phyloP scores from a whole-genome alignment of 306 rosid genomes.

The Vigna unguiculata region DNA sequence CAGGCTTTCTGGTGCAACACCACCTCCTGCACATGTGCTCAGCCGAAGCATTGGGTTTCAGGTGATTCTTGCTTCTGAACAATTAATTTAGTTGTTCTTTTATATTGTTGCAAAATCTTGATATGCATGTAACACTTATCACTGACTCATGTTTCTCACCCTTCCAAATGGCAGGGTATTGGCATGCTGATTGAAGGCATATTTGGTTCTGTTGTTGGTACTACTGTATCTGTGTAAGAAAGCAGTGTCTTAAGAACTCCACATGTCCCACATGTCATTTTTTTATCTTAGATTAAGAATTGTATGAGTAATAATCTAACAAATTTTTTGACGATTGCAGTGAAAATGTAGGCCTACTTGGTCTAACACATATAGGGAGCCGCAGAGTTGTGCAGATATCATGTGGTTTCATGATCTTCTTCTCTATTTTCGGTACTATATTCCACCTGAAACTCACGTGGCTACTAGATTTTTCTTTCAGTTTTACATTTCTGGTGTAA shows the following conservation, averaged over 20 bases:
- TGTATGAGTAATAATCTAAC: neutral
- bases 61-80: slow-evolving; percentile 50
- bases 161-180: slow-evolving; percentile 68
- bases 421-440: slow-evolving; percentile 79
- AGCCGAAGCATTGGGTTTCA: slow-evolving; percentile 90
- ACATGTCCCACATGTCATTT: neutral
- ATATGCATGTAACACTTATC: slow-evolving; percentile 12
- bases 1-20: slow-evolving; percentile 97
- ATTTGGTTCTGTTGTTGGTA: slow-evolving; percentile 80
- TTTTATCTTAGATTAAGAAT: slow-evolving; percentile 8
- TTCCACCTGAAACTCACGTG: neutral
- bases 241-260: slow-evolving; percentile 14
- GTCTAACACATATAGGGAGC: slow-evolving; percentile 92
- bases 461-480: neutral
- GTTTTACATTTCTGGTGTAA: slow-evolving; percentile 9
- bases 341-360: slow-evolving; percentile 96
- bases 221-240: slow-evolving; percentile 94
- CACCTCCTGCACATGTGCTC: slow-evolving; percentile 84
- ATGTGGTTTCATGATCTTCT: slow-evolving; percentile 92
- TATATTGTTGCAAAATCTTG: slow-evolving; percentile 14
- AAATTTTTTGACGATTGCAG: slow-evolving; percentile 55
- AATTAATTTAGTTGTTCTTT: slow-evolving; percentile 25
- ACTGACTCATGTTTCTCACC: slow-evolving; percentile 35
- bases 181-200: slow-evolving; percentile 84
- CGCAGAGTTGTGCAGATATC: slow-evolving; percentile 95